phyloP scores from a whole-genome alignment of 1,284 basidiomycete genomes.

The Mycosarcoma mackinlayi region DNA sequence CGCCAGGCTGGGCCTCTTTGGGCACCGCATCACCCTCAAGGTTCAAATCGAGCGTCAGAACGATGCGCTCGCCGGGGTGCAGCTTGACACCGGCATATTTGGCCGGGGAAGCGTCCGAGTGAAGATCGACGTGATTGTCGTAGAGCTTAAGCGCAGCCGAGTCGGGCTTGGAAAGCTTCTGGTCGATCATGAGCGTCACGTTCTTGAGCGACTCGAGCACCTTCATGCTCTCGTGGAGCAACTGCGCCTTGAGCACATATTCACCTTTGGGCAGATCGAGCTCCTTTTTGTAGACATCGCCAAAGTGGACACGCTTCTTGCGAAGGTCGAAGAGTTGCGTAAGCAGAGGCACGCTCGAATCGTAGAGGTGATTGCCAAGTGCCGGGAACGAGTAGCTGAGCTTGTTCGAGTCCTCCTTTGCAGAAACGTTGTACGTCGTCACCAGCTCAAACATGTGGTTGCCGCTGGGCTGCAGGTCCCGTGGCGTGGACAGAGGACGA shows the following conservation, averaged over 20 bases:
- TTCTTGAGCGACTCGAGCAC: slow-evolving; percentile 64
- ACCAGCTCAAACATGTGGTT: slow-evolving; percentile 66
- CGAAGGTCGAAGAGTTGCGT: slow-evolving; percentile 64
- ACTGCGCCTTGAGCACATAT: slow-evolving; percentile 64
- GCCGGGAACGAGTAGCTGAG: slow-evolving; percentile 60
- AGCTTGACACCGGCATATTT: slow-evolving; percentile 64
- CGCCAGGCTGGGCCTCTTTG: slow-evolving; percentile 65
- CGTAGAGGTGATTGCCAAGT: slow-evolving; percentile 66
- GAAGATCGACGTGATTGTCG: slow-evolving; percentile 65
- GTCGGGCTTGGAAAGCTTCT: slow-evolving; percentile 66
- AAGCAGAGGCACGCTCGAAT: slow-evolving; percentile 65
- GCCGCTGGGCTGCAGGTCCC: slow-evolving; percentile 65
- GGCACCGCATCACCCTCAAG: slow-evolving; percentile 65
- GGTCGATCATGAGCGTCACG: slow-evolving; percentile 62
- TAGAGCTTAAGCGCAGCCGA: slow-evolving; percentile 63
- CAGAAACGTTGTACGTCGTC: slow-evolving; percentile 62
- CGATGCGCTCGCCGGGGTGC: slow-evolving; percentile 62
- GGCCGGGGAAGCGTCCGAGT: slow-evolving; percentile 49
- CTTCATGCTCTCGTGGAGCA: slow-evolving; percentile 59
- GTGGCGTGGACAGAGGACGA: slow-evolving; percentile 55
- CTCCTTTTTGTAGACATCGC: slow-evolving; percentile 68
- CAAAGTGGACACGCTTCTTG: slow-evolving; percentile 63
- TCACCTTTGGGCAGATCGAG: slow-evolving; percentile 65
- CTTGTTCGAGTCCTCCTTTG: slow-evolving; percentile 60
- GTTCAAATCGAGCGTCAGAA: slow-evolving; percentile 62